phyloP scores from a whole-genome alignment of 305 asterid species.

The Fraxinus greggii region DNA sequence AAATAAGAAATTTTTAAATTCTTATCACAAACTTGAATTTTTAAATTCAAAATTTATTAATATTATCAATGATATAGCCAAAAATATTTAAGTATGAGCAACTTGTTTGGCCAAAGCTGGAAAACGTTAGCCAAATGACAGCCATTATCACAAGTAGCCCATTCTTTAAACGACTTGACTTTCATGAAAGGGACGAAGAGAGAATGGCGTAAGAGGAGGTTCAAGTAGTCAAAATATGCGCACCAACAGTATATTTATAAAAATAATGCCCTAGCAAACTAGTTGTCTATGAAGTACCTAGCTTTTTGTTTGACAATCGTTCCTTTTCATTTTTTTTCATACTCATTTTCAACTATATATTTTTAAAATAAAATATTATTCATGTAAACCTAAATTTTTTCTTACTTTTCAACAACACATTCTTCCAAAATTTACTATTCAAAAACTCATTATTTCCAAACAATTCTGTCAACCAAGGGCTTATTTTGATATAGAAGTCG shows the following conservation, averaged over 20 bases:
- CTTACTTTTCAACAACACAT: no score
- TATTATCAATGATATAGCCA: constrained; percentile 29
- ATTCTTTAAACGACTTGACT: constrained; percentile 22
- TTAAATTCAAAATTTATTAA: constrained; percentile 1
- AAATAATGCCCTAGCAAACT: not conserved
- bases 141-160: constrained; percentile 28
- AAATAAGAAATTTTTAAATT: constrained; percentile 13
- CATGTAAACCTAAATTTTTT: no score
- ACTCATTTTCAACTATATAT: no score
- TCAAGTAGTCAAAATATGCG: no score
- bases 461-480: no score
- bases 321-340: no score
- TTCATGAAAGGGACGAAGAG: constrained; percentile 6
- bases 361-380: no score
- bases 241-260: no score
- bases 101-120: constrained; percentile 19
- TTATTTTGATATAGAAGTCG: not conserved
- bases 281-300: not conserved
- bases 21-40: not conserved
- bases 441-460: no score
- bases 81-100: constrained; percentile 24
- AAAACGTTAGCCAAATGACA: constrained; percentile 27
- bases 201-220: not conserved
- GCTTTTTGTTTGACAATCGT: no score
- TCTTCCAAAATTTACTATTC: no score